These are phyloP conservation scores for Coleophoma crateriformis DNA, from an alignment of 2,329 filamentous ascomycete genomes.

Conservation along the genomic window DNA sequence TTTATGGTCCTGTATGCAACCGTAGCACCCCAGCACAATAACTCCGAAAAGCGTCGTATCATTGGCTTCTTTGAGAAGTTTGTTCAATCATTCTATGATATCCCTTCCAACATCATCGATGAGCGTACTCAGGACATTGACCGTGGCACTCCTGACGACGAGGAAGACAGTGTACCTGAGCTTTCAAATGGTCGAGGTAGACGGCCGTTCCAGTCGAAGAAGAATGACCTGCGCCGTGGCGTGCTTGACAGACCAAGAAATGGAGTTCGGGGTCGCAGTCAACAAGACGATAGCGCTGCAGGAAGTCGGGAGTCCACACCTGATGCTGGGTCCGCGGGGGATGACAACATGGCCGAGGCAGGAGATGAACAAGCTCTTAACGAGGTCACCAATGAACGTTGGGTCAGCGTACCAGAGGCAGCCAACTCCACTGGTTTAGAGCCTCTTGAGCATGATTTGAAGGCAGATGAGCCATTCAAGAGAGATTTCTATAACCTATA, in stretches of 20 bases:
- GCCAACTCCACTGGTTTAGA: constrained; percentile 49
- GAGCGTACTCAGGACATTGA: constrained; percentile 64
- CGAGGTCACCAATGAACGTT: constrained; percentile 58
- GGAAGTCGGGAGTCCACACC: constrained; percentile 87
- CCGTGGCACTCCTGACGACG: constrained; percentile 68
- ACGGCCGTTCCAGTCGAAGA: constrained; percentile 60
- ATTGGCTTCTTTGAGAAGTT: constrained; percentile 73
- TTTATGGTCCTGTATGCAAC: constrained; percentile 61
- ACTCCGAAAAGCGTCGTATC: constrained; percentile 68
- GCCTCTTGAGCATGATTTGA: constrained; percentile 57
- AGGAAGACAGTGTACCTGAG: constrained; percentile 71
- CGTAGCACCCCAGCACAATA: constrained; percentile 65
- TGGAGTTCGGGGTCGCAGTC: constrained; percentile 61
- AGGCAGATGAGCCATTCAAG: constrained; percentile 73
- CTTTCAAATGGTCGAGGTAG: constrained; percentile 62
- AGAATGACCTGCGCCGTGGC: constrained; percentile 75
- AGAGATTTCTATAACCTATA: constrained; percentile 85
- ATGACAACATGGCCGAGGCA: constrained; percentile 67
- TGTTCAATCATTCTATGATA: constrained; percentile 69
- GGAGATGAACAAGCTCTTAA: constrained; percentile 51
- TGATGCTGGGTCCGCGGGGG: constrained; percentile 69
- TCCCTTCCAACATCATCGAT: constrained; percentile 64
- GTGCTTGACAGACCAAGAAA: constrained; percentile 76
- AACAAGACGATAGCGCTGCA: constrained; percentile 77
- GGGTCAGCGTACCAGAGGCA: constrained; percentile 57